Evolutionary conservation across 208 protist species (phyloP), one percentile per base, ranked within the genome.

Genomic region (Acanthamoeba triangularis): DNA sequence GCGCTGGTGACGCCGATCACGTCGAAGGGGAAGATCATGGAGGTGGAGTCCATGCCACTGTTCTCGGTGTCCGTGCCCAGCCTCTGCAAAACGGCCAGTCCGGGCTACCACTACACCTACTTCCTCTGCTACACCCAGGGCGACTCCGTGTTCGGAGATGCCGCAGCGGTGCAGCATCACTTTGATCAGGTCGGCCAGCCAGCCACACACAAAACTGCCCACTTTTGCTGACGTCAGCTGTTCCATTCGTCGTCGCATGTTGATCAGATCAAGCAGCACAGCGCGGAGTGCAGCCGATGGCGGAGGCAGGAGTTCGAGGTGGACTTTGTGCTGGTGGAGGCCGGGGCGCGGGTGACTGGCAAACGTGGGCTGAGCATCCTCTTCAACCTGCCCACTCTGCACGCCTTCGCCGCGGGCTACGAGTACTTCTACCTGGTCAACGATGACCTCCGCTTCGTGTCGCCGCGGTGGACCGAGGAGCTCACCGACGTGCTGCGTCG

Each of bases 401-500:
- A 61, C 18, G 82, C 82, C 49, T 90, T 59, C 54, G 82, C 82
- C 82, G 49, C 54, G 1, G 82, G 82, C 30, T 90, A 90, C 35
- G 44, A 90, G 82, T 90, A n/a, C 82, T 90, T 90, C 54, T 90
- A 90, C 82, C 82, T 90, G 23, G 59, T 90, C 44, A 90, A 90
- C 82, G 82, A 90, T 25, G 82, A 90, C 54, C 49, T 90, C 30
- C 44, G 82, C 30, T 90, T 90, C 35, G 47, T 90, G 8, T 65
- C 82, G 28, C 14, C 82, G 23, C 82, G 28, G 30, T 90, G 82
- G 82, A 90, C 82, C 44, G 82, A 90, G 18, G 54, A 23, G 13
- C 30, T 90, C 35, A 63, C 54, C 30, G 44, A 59, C 28, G 54
- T 20, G 30, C 49, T 90, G 47, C 44, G 35, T 37, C 14, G 41